Base-by-base conservation (phyloP, 78 protist species). In the Ministeria vibrans region DNA sequence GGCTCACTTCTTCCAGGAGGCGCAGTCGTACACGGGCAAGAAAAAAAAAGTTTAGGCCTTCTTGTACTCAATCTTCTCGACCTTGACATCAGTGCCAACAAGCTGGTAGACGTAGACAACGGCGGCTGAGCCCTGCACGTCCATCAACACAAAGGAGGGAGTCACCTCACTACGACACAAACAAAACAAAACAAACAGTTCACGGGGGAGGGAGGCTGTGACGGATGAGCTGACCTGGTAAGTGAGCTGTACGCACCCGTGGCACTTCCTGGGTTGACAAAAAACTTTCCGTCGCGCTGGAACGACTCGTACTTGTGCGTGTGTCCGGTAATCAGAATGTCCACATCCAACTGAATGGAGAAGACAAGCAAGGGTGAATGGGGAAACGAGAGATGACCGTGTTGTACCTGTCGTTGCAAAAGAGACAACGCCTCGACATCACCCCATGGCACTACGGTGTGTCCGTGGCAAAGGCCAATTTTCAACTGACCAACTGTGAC, bases 241-340 rank as follows among this genome's bases (percentile, higher is more conserved):
- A 92, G n/a, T 41, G 83, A 62, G 45, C 84, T 76, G 84, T 70
- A 96, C 0, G 99, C 93, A 39, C 99, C 98, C 43, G 99, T 98
- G n/a, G 93, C 96, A 0, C 97, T 90, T 15, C 99, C 99, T 2
- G 99, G 99, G 83, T 97, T 97, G 77, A 98, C 45, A 53, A 97
- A 90, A 68, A 96, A 78, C 44, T 83, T 75, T 36, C 95, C 95
- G 39, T 95, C 96, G 42, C 69, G 3, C 51, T 87, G 93, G 34
- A 42, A 77, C 23, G 91, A 88, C 27, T 68, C 79, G 13, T 78
- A 64, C 51, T 86, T 18, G 87, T 97, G 99, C 15, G 98, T 96
- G 87, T 92, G 95, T 32, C 96, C 92, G 4, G 94, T 87, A 75
- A 97, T 69, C 34, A 97, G 87, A 6, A 98, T 86, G 84, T 98